Conservation (phyloP, 495 filamentous ascomycete species). For the Neurospora sp. region DNA sequence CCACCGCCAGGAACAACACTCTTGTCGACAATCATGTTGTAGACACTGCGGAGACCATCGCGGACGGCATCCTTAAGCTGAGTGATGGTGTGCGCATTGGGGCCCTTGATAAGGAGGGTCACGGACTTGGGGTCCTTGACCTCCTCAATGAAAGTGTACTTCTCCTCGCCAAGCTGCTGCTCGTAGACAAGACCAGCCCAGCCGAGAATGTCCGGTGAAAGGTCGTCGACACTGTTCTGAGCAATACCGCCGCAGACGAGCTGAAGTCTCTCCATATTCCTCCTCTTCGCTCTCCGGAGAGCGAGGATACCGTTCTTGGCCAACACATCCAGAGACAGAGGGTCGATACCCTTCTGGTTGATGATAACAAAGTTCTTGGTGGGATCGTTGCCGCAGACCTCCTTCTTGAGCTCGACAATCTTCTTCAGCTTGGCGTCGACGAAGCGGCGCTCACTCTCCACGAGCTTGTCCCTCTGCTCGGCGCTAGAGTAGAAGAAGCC, state of each 20-base stretch:
- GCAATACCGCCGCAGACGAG: conserved; percentile 83
- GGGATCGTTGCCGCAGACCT: conserved; percentile 86
- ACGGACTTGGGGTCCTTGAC: conserved; percentile 98
- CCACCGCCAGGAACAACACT: conserved; percentile 91
- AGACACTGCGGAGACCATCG: conserved; percentile 87
- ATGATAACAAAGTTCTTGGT: conserved; percentile 97
- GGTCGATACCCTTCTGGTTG: conserved; percentile 99
- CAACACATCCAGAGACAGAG: conserved; percentile 84
- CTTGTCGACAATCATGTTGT: conserved; percentile 97
- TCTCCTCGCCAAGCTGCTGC: conserved; percentile 95
- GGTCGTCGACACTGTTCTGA: conserved; percentile 92
- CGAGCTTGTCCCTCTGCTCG: conserved; percentile 91
- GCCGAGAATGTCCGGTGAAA: conserved; percentile 79
- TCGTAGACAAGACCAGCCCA: conserved; percentile 97
- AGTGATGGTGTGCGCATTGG: conserved; percentile 89
- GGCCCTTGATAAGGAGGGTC: conserved; percentile 96
- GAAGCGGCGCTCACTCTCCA: conserved; percentile 92
- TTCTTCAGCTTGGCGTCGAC: conserved; percentile 95
- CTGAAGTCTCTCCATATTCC: conserved; percentile 98
- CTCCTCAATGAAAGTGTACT: conserved; percentile 97
- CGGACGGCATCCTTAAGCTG: conserved; percentile 97
- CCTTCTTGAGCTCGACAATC: conserved; percentile 97
- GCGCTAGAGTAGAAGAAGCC: conserved; percentile 98
- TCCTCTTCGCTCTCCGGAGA: conserved; percentile 84
- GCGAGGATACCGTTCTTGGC: conserved; percentile 97